phyloP scores from a whole-genome alignment of 2,329 filamentous ascomycete species.

The Botryotinia convoluta region DNA sequence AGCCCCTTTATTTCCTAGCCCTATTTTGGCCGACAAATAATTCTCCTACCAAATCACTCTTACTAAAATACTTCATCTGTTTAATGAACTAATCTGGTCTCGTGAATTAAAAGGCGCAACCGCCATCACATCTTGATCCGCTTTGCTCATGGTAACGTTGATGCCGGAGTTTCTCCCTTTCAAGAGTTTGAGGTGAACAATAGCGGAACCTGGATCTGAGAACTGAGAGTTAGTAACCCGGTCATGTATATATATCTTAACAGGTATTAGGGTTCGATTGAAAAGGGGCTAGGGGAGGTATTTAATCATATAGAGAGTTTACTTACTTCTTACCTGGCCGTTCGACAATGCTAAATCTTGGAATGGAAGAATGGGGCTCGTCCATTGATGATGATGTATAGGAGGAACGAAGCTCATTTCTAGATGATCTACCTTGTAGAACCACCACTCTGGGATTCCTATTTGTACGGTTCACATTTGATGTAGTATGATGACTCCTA shows the following conservation, averaged over 20 bases:
- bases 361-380: neutral
- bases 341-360: neutral
- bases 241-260: neutral
- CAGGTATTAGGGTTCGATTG: rapidly evolving
- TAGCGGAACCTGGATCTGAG: neutral
- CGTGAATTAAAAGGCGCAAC: neutral
- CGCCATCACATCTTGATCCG: neutral
- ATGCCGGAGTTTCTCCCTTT: rapidly evolving
- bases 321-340: neutral
- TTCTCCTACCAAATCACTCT: neutral
- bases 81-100: rapidly evolving
- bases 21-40: neutral
- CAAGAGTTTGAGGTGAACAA: neutral
- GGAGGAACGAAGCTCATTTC: neutral
- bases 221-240: rapidly evolving
- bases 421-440: neutral
- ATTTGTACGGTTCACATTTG: neutral
- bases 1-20: neutral
- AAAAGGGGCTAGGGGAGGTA: neutral
- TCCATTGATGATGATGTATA: neutral
- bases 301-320: neutral
- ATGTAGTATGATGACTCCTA: neutral
- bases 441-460: neutral
- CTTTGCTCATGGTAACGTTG: neutral
- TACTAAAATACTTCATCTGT: neutral